Conservation (phyloP, 2,329 filamentous ascomycete species). For the Scedosporium boydii region DNA sequence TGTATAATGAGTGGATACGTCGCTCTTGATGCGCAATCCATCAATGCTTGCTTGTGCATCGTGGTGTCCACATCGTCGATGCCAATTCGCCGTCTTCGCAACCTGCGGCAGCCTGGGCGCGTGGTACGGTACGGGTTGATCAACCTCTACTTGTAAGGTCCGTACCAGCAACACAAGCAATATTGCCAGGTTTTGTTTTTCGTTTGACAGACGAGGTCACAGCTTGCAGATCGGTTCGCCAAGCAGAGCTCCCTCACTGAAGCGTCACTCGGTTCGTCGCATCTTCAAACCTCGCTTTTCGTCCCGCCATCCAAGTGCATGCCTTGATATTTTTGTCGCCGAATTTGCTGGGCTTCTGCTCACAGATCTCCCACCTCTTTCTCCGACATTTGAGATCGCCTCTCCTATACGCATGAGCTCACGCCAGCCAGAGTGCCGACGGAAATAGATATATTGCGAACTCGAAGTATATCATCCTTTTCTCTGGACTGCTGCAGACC, state of each 20-base stretch:
- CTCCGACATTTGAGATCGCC: background rate
- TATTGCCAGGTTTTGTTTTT: background rate
- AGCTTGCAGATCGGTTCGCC: background rate
- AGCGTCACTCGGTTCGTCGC: background rate
- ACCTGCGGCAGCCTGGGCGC: background rate
- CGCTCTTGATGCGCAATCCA: too few species aligned
- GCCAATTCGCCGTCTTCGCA: background rate
- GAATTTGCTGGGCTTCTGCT: background rate
- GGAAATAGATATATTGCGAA: background rate
- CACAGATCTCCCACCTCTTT: background rate
- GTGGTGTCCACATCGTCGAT: background rate
- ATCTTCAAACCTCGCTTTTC: background rate
- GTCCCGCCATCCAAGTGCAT: background rate
- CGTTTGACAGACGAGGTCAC: background rate
- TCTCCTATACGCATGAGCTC: background rate
- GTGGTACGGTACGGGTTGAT: background rate
- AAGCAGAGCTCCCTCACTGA: background rate
- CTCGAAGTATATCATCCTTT: background rate
- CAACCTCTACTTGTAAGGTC: background rate
- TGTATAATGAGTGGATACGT: too few species aligned
- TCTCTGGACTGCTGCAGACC: background rate
- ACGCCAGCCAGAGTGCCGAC: background rate
- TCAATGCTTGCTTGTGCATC: too few species aligned
- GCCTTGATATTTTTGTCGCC: background rate
- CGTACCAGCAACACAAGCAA: background rate